phyloP scores from a whole-genome alignment of 169 alveolate genomes.

The Plasmodium gallinaceum region DNA sequence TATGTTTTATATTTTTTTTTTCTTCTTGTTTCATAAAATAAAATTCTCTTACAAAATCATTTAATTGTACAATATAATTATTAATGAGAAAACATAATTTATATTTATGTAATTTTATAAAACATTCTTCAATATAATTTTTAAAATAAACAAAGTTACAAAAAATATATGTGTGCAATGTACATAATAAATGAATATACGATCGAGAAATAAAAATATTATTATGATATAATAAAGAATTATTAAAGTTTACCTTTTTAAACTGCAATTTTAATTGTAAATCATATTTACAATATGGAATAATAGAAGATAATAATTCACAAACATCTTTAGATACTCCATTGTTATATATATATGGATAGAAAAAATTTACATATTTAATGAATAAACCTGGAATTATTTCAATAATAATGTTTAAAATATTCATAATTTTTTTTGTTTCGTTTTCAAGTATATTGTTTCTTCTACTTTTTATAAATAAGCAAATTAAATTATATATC shows the following conservation, averaged over 20 bases:
- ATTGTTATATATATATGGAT: constrained; percentile 58
- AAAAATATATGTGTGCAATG: constrained; percentile 73
- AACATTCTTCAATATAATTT: constrained; percentile 36
- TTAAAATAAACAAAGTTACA: constrained; percentile 46
- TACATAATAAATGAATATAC: constrained; percentile 52
- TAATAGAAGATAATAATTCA: constrained; percentile 53
- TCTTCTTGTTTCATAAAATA: constrained; percentile 15
- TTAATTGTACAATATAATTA: constrained; percentile 33
- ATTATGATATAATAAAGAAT: constrained; percentile 30
- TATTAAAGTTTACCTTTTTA: constrained; percentile 49
- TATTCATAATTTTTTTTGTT: constrained; percentile 66
- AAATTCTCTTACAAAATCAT: constrained; percentile 53
- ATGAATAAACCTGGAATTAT: constrained; percentile 53
- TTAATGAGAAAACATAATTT: constrained; percentile 65
- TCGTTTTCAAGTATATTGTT: constrained; percentile 55
- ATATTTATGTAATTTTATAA: constrained; percentile 47
- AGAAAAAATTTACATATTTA: constrained; percentile 57
- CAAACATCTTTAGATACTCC: constrained; percentile 75
- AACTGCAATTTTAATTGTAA: constrained; percentile 55
- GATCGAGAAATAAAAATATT: constrained; percentile 69
- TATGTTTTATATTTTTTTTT: constrained; percentile 6
- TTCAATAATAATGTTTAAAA: constrained; percentile 68
- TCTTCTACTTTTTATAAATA: constrained; percentile 52
- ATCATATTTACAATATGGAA: constrained; percentile 55
- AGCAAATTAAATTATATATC: constrained; percentile 45